These are phyloP conservation scores for Erodium trifolium DNA, from an alignment of 441 rosid species.

Conservation along the genomic window DNA sequence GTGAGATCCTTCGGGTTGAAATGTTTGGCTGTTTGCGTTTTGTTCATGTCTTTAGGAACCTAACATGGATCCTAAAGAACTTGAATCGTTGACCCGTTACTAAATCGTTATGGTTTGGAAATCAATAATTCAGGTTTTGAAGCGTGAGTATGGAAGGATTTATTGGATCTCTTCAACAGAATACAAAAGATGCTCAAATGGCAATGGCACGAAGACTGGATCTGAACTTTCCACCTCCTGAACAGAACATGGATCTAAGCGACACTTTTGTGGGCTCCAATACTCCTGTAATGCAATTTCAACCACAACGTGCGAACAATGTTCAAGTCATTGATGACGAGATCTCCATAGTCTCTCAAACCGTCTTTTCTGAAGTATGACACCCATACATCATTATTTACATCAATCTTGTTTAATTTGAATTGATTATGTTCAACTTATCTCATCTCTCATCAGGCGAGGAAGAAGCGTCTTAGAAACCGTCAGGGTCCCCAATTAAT, in stretches of 20 bases:
- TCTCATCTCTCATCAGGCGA: background rate
- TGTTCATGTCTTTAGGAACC: background rate
- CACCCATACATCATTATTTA: background rate
- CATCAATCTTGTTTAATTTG: background rate
- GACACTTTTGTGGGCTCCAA: background rate
- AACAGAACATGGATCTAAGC: background rate
- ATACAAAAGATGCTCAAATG: background rate
- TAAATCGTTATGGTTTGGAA: background rate
- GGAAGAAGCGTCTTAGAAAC: background rate
- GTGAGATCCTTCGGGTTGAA: background rate
- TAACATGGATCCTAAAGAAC: background rate
- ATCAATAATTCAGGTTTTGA: background rate
- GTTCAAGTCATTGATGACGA: background rate
- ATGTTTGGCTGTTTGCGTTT: background rate
- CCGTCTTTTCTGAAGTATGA: background rate
- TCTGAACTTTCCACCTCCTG: slow-evolving; percentile 6
- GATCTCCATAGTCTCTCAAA: background rate
- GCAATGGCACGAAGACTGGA: background rate
- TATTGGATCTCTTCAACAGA: background rate
- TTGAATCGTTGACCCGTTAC: background rate
- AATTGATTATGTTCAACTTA: background rate
- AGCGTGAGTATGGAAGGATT: background rate
- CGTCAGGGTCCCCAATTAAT: background rate
- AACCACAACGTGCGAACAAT: background rate
- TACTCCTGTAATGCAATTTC: background rate